These are phyloP conservation scores for Punica granatum DNA, from an alignment of 345 rosid species.

Conservation along the genomic window DNA sequence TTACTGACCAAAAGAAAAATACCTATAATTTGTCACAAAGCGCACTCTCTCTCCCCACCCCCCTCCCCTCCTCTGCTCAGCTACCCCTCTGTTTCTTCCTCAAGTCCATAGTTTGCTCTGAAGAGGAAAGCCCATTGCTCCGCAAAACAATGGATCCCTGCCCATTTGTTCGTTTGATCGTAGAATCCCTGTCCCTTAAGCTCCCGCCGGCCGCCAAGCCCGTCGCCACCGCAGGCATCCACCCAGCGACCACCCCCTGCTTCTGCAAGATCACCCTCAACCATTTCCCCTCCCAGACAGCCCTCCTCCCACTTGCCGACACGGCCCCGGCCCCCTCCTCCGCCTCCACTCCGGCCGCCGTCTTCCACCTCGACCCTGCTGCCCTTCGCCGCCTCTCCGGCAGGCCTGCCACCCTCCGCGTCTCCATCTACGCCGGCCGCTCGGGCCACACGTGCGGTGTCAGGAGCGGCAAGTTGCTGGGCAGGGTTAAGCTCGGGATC, in stretches of 20 bases:
- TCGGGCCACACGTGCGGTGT: constrained; percentile 75
- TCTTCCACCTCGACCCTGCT: constrained; percentile 68
- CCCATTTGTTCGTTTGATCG: constrained; percentile 74
- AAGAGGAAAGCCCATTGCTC: not conserved
- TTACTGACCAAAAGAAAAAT: no score
- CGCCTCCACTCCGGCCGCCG: constrained; percentile 46
- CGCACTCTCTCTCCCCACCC: not conserved
- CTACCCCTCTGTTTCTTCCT: not conserved
- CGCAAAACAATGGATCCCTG: constrained; percentile 64
- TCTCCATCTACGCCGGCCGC: constrained; percentile 69
- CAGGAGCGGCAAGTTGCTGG: constrained; percentile 61
- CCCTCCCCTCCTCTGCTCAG: not conserved
- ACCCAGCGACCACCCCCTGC: constrained; percentile 67
- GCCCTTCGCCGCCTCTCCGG: constrained; percentile 54
- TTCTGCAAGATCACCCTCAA: constrained; percentile 67
- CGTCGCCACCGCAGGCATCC: constrained; percentile 52
- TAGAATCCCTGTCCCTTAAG: constrained; percentile 71
- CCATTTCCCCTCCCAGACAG: constrained; percentile 67
- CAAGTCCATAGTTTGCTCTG: not conserved
- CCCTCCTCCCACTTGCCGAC: constrained; percentile 52
- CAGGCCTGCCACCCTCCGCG: constrained; percentile 44
- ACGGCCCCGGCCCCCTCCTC: constrained; percentile 52
- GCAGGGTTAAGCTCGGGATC: constrained; percentile 45
- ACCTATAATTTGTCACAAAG: no score
- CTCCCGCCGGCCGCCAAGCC: constrained; percentile 54